phyloP scores from a whole-genome alignment of 306 rosid genomes.

The Dryas drummondii region DNA sequence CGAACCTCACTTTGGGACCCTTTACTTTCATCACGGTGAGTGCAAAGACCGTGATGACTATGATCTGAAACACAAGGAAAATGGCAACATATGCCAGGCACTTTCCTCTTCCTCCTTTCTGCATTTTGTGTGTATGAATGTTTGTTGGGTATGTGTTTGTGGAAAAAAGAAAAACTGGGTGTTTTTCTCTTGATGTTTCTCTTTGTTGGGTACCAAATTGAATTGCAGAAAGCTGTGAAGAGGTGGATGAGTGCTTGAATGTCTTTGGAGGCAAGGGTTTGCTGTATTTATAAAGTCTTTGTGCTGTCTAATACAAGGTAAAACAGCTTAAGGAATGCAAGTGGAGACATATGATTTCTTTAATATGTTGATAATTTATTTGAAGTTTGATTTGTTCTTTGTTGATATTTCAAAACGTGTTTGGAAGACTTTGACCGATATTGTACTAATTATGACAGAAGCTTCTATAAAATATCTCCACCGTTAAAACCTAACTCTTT shows the following conservation, averaged over 20 bases:
- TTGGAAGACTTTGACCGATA: conserved; percentile 9
- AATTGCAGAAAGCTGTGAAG: neutral
- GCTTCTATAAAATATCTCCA: neutral
- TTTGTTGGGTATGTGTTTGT: neutral
- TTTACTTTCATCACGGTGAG: conserved; percentile 48
- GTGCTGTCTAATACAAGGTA: neutral
- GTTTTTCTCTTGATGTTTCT: neutral
- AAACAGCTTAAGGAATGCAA: neutral
- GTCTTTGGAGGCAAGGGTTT: neutral
- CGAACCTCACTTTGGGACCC: conserved; percentile 38
- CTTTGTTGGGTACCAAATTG: neutral
- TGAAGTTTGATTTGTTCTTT: neutral
- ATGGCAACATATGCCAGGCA: conserved; percentile 50
- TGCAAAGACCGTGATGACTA: conserved; percentile 35
- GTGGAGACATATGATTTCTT: neutral
- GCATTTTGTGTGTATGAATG: conserved; percentile 1
- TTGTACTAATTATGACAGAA: neutral
- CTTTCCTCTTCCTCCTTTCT: conserved; percentile 3
- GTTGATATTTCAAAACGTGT: conserved; percentile 11
- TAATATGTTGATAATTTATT: neutral
- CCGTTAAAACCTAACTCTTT: neutral
- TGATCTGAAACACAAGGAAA: conserved; percentile 30
- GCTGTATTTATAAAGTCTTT: conserved; percentile 1
- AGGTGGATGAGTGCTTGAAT: conserved; percentile 5
- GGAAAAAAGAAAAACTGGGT: too few relatives aligned